These are phyloP conservation scores for Sporothrix pseudoabietina DNA, from an alignment of 2,329 filamentous ascomycete species.

Conservation along the genomic window DNA sequence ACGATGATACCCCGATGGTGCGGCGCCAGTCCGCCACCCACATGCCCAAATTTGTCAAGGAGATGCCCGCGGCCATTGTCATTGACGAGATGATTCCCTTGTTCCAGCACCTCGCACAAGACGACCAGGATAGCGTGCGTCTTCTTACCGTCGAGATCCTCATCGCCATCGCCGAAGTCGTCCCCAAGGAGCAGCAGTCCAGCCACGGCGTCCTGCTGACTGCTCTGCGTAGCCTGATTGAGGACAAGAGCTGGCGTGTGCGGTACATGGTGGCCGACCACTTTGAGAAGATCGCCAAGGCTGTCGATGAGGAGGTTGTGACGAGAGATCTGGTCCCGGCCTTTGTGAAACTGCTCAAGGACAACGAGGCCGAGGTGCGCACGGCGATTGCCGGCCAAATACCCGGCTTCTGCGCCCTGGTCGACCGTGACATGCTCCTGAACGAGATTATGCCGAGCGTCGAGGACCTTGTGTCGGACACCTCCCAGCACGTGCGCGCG, in stretches of 20 bases:
- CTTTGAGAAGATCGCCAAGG: constrained; percentile 99
- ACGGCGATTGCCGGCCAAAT: constrained; percentile 98
- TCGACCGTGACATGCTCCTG: constrained; percentile 84
- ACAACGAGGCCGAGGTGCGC: constrained; percentile 95
- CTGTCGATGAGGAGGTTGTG: constrained; percentile 95
- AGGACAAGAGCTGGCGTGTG: constrained; percentile 99
- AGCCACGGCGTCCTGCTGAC: constrained; percentile 93
- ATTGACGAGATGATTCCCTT: constrained; percentile 99
- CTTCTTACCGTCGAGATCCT: constrained; percentile 94
- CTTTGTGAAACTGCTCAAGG: constrained; percentile 96
- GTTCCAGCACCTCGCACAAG: constrained; percentile 93
- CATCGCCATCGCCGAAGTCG: constrained; percentile 93
- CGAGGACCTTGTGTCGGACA: constrained; percentile 93
- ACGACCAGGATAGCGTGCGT: constrained; percentile 97
- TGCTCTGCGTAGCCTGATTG: constrained; percentile 88
- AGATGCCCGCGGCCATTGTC: constrained; percentile 87
- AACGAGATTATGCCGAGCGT: constrained; percentile 96
- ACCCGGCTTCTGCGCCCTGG: constrained; percentile 88
- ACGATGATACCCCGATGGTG: constrained; percentile 99
- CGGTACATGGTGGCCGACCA: constrained; percentile 99
- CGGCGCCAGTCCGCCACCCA: constrained; percentile 95
- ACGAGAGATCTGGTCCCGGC: constrained; percentile 91
- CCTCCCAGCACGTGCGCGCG: constrained; percentile 93
- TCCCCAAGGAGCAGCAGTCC: constrained; percentile 96
- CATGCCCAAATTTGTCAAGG: constrained; percentile 95